phyloP scores from a whole-genome alignment of 768 basidiomycete genomes.

The Lentinula edodes region DNA sequence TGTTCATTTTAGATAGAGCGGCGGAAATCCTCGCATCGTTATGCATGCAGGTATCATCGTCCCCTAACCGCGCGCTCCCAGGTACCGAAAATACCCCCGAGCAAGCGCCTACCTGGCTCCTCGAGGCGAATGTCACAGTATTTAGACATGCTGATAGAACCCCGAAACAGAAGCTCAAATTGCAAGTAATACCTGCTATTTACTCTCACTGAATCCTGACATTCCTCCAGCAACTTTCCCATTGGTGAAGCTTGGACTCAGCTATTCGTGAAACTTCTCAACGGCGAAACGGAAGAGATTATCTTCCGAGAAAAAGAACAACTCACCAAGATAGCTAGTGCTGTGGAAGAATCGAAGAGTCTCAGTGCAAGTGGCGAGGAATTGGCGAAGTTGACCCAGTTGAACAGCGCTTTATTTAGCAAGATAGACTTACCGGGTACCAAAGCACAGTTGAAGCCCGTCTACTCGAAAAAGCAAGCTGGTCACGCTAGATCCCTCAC shows the following conservation, averaged over 20 bases:
- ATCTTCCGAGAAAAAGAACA: constrained; percentile 90
- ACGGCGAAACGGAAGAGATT: constrained; percentile 93
- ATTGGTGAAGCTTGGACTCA: constrained; percentile 89
- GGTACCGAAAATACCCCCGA: constrained; percentile 42
- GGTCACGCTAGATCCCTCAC: constrained; percentile 70
- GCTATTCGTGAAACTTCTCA: constrained; percentile 86
- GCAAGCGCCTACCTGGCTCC: constrained; percentile 75
- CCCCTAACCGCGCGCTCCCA: constrained; percentile 58
- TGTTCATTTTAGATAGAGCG: constrained; percentile 65
- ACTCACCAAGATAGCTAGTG: constrained; percentile 73
- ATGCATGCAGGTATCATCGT: constrained; percentile 68
- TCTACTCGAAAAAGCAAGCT: constrained; percentile 77
- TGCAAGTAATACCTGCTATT: constrained; percentile 14
- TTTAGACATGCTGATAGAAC: constrained; percentile 97
- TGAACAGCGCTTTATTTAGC: constrained; percentile 86
- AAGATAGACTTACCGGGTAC: constrained; percentile 96
- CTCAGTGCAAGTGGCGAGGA: constrained; percentile 85
- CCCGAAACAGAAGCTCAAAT: constrained; percentile 80
- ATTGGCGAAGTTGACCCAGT: constrained; percentile 73
- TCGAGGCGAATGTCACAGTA: constrained; percentile 92
- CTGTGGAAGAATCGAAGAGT: constrained; percentile 80
- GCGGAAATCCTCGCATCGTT: constrained; percentile 90
- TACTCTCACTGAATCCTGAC: not conserved
- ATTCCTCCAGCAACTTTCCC: constrained; percentile 69
- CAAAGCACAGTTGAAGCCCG: constrained; percentile 95